Evolutionary conservation across 2,329 filamentous ascomycete genomes (phyloP), one percentile per base, ranked within the genome.

Genomic region (Neofusicoccum sp.): DNA sequence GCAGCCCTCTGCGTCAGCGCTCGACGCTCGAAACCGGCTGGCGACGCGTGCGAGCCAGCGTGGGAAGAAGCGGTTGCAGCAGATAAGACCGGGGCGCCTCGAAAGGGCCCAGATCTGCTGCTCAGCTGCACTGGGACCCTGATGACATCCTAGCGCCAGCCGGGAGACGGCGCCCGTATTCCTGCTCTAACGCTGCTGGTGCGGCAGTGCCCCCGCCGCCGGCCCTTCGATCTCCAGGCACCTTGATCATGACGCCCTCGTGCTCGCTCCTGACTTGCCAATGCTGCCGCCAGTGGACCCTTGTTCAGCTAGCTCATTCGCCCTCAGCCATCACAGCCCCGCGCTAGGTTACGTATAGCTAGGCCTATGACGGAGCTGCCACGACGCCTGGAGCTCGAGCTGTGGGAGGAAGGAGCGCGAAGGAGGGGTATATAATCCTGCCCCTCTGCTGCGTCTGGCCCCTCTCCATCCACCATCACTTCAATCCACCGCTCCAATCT

Each of bases 181-280:
- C 28, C 33, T 47, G 54, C 41, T 58, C 54, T 45, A 47, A 47
- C 26, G 31, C 54, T 28, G 20, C 54, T 47, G 43, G 54, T 58
- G 54, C 54, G 20, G 41, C 54, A 43, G 30, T 36, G 41, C 54
- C 26, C 49, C 41, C 40, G 40, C 54, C 40, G 16, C 7, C 54
- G 54, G 28, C 54, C 40, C 43, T 47, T 20, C 20, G 54, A 58
- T 58, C 41, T 58, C 48, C 58, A 60, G 58, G 58, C 40, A 60
- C 58, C 47, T 58, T 58, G 41, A 31, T 45, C n/a, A 56, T 56
- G 26, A 43, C 34, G 6, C 45, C 41, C 31, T 28, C 58, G 30
- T 53, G 28, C 58, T 11, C 28, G 38, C 28, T 43, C 34, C 47
- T 60, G n/a, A 38, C 40, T 54, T 33, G 47, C 30, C 48, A 36